Evolutionary conservation across 2,329 filamentous ascomycete species (phyloP).

Genomic region (Neopestalotiopsis clavispora): DNA sequence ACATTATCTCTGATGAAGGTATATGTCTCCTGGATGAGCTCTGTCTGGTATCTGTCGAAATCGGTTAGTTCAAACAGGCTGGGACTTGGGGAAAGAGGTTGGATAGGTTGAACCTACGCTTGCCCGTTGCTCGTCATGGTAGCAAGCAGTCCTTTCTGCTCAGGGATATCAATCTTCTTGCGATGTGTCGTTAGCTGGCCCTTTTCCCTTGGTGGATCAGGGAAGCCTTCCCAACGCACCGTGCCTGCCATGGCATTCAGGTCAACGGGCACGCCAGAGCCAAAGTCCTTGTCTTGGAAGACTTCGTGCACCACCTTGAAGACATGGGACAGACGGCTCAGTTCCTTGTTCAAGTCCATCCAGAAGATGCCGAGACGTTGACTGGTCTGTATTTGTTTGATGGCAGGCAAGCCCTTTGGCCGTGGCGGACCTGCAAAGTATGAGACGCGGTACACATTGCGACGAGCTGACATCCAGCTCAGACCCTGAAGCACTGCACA

Average conservation of each 20-base stretch:
- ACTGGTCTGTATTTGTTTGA: slow-evolving; percentile 30
- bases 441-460: slow-evolving; percentile 55
- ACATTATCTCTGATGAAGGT: slow-evolving; percentile 58
- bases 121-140: slow-evolving; percentile 58
- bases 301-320: slow-evolving; percentile 62
- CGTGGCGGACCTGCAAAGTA: slow-evolving; percentile 56
- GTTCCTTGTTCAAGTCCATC: slow-evolving; percentile 59
- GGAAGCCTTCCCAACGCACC: slow-evolving; percentile 64
- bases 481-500: slow-evolving; percentile 61
- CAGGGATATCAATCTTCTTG: slow-evolving; percentile 61
- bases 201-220: slow-evolving; percentile 44
- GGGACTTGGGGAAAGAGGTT: background rate
- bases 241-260: slow-evolving; percentile 51
- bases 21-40: slow-evolving; percentile 58
- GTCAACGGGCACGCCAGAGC: slow-evolving; percentile 38
- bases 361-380: slow-evolving; percentile 38
- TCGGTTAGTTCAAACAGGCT: background rate
- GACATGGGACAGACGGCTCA: slow-evolving; percentile 61
- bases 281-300: slow-evolving; percentile 51
- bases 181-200: slow-evolving; percentile 49
- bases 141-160: slow-evolving; percentile 52
- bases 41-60: slow-evolving; percentile 52
- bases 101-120: slow-evolving; percentile 41
- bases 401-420: slow-evolving; percentile 51
- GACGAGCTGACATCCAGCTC: slow-evolving; percentile 59